Base-by-base conservation (phyloP, 2,329 filamentous ascomycete genomes). In the Fusarium anguioides region DNA sequence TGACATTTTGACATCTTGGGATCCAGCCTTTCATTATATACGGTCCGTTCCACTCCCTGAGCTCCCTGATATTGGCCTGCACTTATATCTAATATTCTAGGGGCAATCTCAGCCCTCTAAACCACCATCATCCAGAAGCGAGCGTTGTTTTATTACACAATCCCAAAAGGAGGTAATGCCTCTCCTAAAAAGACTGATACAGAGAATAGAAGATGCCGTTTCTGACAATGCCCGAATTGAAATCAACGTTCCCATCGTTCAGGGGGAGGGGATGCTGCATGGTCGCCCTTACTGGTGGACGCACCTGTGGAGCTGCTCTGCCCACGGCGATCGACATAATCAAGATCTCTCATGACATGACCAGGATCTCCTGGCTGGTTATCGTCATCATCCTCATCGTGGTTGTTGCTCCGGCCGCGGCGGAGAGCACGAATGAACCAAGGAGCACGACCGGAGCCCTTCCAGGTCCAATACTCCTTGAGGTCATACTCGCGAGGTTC, bases 391-490 rank as follows among this genome's bases (percentile, higher is more conserved):
- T 17, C 21, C 18, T 53, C 35, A 6, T 53, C 41, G 3, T 31
- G 20, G 6, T 53, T 26, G 4, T 15, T 49, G 18, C 36, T 47
- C 45, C 27, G 60, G 40, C 56, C 64, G 41, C 54, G 64, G 8
- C 72, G 70, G 12, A 78, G 71, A 5, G 79, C 79, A 8, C 82
- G 79, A 36, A 84, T 73, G 57, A 84, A 80, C 80, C 82, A 84
- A 0, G 83, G 83, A 39, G 81, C 77, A 5, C 78, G 78, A 5
- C 83, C 83, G 1, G 76, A 75, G 5, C 82, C 81, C 64, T 81
- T 82, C 83, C 82, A 85, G 2, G 83, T 82, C 84, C 84, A 86
- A 68, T 85, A 86, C 56, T 86, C 83, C 63, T 86, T 86, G 63
- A 83, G 75, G 37, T 86, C 83, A 64, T 86, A 86, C 64, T 86